These are phyloP conservation scores for Coemansia sp. DNA, from an alignment of 192 early-diverging fungal genomes.

Conservation along the genomic window DNA sequence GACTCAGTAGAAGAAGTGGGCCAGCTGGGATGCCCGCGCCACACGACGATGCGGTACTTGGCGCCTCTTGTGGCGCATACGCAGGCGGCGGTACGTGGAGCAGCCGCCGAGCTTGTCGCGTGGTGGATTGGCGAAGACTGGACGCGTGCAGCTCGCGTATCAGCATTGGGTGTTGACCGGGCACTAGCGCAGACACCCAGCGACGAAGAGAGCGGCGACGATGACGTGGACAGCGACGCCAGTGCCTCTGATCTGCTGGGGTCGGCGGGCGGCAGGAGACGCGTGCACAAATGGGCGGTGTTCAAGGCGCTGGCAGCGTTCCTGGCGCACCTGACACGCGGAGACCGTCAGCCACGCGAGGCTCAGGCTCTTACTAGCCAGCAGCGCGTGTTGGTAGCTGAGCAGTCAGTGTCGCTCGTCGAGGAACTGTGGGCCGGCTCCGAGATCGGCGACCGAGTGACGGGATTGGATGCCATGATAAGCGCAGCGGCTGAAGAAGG, in stretches of 20 bases:
- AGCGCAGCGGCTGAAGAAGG: conserved; percentile 10
- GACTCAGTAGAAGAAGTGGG: not conserved
- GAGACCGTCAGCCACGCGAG: not conserved
- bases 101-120: conserved; percentile 64
- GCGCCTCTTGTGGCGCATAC: conserved; percentile 73
- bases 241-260: conserved; percentile 14
- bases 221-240: conserved; percentile 20
- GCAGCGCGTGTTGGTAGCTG: conserved; percentile 29
- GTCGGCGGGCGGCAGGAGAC: conserved; percentile 7
- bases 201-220: not conserved
- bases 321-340: conserved; percentile 31
- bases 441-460: conserved; percentile 2
- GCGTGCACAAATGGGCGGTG: conserved; percentile 29
- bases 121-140: conserved; percentile 58
- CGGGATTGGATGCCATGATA: conserved; percentile 32
- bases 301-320: conserved; percentile 43
- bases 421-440: conserved; percentile 46
- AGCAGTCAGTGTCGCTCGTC: conserved; percentile 42
- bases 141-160: conserved; percentile 31
- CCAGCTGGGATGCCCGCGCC: conserved; percentile 66
- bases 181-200: not conserved
- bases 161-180: conserved; percentile 28
- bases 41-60: conserved; percentile 56
- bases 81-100: conserved; percentile 67
- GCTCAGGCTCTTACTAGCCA: not conserved